phyloP scores from a whole-genome alignment of 2,329 filamentous ascomycete genomes.

The Trichoderma sp. region DNA sequence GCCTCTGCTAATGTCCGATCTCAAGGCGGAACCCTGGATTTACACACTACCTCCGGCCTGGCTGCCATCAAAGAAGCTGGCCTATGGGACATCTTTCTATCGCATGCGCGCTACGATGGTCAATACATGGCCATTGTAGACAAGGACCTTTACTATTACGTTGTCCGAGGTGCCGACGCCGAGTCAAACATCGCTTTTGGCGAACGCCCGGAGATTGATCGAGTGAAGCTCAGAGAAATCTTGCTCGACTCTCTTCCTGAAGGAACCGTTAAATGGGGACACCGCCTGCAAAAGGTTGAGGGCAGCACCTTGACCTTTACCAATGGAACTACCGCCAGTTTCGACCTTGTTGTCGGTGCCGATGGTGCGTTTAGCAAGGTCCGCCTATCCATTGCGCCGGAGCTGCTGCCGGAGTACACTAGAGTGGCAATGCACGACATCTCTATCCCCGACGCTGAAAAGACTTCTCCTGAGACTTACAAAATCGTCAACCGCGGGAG shows the following conservation, averaged over 20 bases:
- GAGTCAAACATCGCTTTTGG: neutral
- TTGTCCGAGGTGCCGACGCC: neutral
- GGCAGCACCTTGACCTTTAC: slow-evolving; percentile 8
- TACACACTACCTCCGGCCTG: slow-evolving; percentile 14
- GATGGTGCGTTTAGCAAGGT: slow-evolving; percentile 28
- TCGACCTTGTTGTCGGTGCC: slow-evolving; percentile 25
- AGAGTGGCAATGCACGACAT: slow-evolving; percentile 46
- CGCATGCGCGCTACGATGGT: slow-evolving; percentile 13
- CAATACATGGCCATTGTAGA: slow-evolving; percentile 17
- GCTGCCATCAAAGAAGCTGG: slow-evolving; percentile 16
- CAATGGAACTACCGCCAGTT: neutral
- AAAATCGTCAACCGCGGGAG: slow-evolving; percentile 48
- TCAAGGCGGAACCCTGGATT: slow-evolving; percentile 16
- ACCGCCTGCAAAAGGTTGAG: slow-evolving; percentile 7
- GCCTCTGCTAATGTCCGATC: slow-evolving; percentile 1
- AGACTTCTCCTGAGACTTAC: slow-evolving; percentile 42
- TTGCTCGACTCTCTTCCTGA: slow-evolving; percentile 13
- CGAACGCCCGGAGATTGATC: slow-evolving; percentile 18
- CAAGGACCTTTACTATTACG: slow-evolving; percentile 7
- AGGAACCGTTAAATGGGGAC: slow-evolving; percentile 14
- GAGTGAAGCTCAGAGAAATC: slow-evolving; percentile 13
- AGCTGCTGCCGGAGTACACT: slow-evolving; percentile 44
- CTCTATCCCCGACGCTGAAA: slow-evolving; percentile 41
- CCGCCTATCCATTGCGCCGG: slow-evolving; percentile 31
- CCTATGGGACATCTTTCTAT: slow-evolving; percentile 6